Base-by-base conservation (phyloP, 2,329 filamentous ascomycete genomes). In the Colletotrichum tabaci region DNA sequence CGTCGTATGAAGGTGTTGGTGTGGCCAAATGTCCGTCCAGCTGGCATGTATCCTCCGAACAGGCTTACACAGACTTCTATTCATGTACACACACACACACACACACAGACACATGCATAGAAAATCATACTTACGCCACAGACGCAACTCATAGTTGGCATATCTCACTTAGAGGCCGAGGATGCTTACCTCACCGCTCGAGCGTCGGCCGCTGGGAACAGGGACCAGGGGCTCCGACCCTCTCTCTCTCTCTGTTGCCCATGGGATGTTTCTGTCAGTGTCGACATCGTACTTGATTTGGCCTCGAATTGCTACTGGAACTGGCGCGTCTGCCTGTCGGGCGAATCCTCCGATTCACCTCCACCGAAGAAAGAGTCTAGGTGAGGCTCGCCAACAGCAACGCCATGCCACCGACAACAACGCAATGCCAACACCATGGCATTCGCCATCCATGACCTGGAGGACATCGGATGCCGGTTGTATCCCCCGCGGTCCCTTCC, bases 361-460 rank as follows among this genome's bases (percentile, higher is more conserved):
- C 44, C 46, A 23, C 47, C 8, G 21, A 30, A 49, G 13, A 12
- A 9, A 9, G 21, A 18, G 35, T 62, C 35, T 21, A 26, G 47
- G 30, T 42, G 60, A 42, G 47, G 35, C 60, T 52, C 47, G 3
- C 30, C 47, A 26, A 62, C 35, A 62, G n/a, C 9, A 55, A 53
- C 38, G 30, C 42, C 47, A 13, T 53, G 35, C 35, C 46, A 23
- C 26, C 26, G 4, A 26, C 26, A 26, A 26, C 26, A 26, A 26
- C 26, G 4, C 26, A 26, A 26, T 26, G 26, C 26, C 26, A 26
- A 26, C 26, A 26, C 26, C 26, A 26, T 26, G 26, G 26, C 26
- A 26, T 26, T 53, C 60, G 21, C 47, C 21, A 8, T 30, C 35
- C 47, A 6, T 21, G 9, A 8, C 18, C 18, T 38, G 26, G 6